Evolutionary conservation across 768 basidiomycete species (phyloP), one percentile per base, ranked within the genome.

Genomic region (Rhodotorula taiwanensis): DNA sequence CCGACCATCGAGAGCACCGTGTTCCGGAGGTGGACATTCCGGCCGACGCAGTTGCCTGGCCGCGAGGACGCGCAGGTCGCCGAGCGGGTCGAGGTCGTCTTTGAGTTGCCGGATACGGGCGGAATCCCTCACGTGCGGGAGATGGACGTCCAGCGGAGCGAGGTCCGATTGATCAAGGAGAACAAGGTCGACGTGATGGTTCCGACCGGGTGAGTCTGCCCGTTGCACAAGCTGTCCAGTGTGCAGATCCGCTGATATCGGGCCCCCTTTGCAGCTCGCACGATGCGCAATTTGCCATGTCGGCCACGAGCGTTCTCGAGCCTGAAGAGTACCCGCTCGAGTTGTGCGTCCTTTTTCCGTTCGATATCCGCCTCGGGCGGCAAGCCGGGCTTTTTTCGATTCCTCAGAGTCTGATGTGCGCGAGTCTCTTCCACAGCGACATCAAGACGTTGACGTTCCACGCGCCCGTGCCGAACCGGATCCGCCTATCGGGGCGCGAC

Each of bases 151-250:
- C 2, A 3, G 31, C 5, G 20, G 28, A 36, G 9, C 31, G 27
- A 33, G 47, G 48, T 58, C 1, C 43, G 33, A 28, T 3, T 36
- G 14, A 44, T 60, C 18, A 45, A 21, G 49, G 49, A 53, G 64
- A 65, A 28, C 28, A n/a, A 7, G 49, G 58, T 47, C 4, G 54
- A 55, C 28, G 3, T 65, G 48, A 45, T 60, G 48, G 49, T 60
- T 2, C 64, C 64, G 42, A 59, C 48, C n/a, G 64, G 53, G 58
- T 59, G 44, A 14, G 62, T 56, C 21, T n/a, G 7, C 31, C 20
- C 31, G 43, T 47, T 13, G 36, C 20, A 8, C 15, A 16, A 5
- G 28, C 27, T 36, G 5, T 36, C 27, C 2, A 8, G 11, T 2
- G 8, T 7, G 1, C 16, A 33, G 6, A 8, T 36, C 47, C 20